These are phyloP conservation scores for Hypomyces perniciosus DNA, from an alignment of 2,329 filamentous ascomycete genomes.

Conservation along the genomic window DNA sequence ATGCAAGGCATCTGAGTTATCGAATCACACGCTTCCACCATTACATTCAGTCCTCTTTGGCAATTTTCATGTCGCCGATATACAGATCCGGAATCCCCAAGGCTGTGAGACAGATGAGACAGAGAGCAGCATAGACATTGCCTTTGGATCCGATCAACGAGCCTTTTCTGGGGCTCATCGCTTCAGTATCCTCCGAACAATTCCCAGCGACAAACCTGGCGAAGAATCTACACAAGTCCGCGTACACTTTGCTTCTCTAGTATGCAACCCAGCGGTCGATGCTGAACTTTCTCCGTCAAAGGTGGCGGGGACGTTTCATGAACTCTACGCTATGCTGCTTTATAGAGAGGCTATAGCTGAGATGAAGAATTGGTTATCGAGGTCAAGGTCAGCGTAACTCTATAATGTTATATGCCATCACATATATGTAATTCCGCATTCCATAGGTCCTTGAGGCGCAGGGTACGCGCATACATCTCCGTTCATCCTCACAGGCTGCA, in stretches of 20 bases:
- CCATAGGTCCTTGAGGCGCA: too few species aligned
- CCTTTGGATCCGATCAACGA: conserved; percentile 21
- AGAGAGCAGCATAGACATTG: conserved; percentile 25
- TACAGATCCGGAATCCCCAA: not conserved
- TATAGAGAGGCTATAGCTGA: conserved; percentile 22
- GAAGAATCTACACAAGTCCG: conserved; percentile 6
- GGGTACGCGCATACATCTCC: too few species aligned
- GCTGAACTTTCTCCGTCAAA: conserved; percentile 8
- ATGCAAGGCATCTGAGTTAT: conserved; percentile 17
- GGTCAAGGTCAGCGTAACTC: not conserved
- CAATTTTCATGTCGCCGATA: conserved; percentile 22
- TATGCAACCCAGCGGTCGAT: conserved; percentile 22
- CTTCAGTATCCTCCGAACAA: conserved; percentile 20
- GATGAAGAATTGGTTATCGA: conserved; percentile 8
- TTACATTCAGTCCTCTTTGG: conserved; percentile 22
- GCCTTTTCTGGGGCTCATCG: conserved; percentile 25
- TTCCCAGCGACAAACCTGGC: not conserved
- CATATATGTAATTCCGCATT: too few species aligned
- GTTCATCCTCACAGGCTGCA: too few species aligned
- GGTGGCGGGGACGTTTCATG: conserved; percentile 20
- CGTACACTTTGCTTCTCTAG: conserved; percentile 19
- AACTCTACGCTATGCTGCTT: conserved; percentile 19
- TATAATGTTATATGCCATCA: too few species aligned
- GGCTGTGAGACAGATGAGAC: not conserved
- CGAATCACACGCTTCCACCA: conserved; percentile 14